Conservation (phyloP, 352 stramenopile species). For the Plasmopara viticola region DNA sequence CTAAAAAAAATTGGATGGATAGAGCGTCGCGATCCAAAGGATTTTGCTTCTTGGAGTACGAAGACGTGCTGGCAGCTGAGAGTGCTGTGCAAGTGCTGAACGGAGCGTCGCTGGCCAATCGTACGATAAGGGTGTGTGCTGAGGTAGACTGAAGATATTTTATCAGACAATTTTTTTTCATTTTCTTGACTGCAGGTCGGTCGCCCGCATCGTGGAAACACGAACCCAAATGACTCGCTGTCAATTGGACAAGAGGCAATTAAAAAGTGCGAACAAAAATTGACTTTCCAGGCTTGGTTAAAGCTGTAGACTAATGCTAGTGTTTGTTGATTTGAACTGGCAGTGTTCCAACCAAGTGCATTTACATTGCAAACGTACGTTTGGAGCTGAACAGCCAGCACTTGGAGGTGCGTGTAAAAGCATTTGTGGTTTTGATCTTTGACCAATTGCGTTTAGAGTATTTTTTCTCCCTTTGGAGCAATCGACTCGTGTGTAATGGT, state of each 20-base stretch:
- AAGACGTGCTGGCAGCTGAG: slow-evolving; percentile 73
- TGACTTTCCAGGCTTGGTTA: not conserved
- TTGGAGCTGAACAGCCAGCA: slow-evolving; percentile 71
- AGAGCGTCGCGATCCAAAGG: slow-evolving; percentile 67
- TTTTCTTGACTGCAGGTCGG: slow-evolving; percentile 39
- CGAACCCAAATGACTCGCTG: slow-evolving; percentile 48
- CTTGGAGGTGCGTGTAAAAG: slow-evolving; percentile 40
- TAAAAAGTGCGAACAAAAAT: slow-evolving; percentile 44
- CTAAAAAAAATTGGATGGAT: slow-evolving; percentile 7
- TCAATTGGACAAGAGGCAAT: slow-evolving; percentile 72
- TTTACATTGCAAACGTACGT: slow-evolving; percentile 68
- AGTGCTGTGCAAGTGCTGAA: slow-evolving; percentile 77
- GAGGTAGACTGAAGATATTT: not conserved
- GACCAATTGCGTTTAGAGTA: slow-evolving; percentile 34
- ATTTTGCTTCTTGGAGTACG: slow-evolving; percentile 79
- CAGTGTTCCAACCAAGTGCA: slow-evolving; percentile 64
- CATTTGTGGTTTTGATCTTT: not conserved
- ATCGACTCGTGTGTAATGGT: slow-evolving; percentile 66
- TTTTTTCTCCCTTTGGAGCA: slow-evolving; percentile 70
- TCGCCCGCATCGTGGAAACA: slow-evolving; percentile 65
- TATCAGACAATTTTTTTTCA: not conserved
- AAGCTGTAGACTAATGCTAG: not conserved
- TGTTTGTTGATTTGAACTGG: slow-evolving; percentile 4
- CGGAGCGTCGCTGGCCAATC: slow-evolving; percentile 49
- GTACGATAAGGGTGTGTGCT: slow-evolving; percentile 45